Base-by-base conservation (phyloP, 176 grass and related monocot genomes). In the Eragrostis curvula region DNA sequence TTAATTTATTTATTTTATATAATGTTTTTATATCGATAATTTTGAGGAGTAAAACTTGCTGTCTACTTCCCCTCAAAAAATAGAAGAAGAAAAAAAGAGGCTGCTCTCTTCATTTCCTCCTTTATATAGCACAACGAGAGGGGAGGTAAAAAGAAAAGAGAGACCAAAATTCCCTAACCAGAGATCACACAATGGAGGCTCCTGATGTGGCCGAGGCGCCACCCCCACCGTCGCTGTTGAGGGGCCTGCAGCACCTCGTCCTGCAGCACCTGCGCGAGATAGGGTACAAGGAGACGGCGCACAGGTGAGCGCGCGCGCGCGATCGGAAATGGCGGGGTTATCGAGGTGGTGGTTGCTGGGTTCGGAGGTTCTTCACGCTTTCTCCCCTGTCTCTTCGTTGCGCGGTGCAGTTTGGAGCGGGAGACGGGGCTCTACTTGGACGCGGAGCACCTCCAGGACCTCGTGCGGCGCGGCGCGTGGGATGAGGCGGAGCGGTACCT, bases 401-500 rank as follows among this genome's bases (percentile, higher is more conserved):
- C 61, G 55, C 73, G 15, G 80, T 70, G 59, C 72, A 94, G 94
- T 78, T 83, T 97, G 79, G 94, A 97, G 77, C 92, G 90, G 75
- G 92, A 97, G 67, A 94, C 87, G 2, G 92, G 92, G 25, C 92
- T 94, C 83, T 92, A 88, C 82, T 92, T 97, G 77, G 94, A 94
- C 87, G 85, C 87, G 89, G 90, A 92, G 72, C 87, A 97, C 77
- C 90, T 97, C 55, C 87, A 92, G 67, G 94, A 92, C 82, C 89
- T 88, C 73, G 92, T 94, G 86, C 94, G 90, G 82, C 85, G 88
- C 43, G 94, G 92, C 60, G 94, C 94, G 77, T 97, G 94, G 94
- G 94, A 97, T 58, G 94, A 97, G 52, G 94, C 92, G n/a, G 94
- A 97, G 83, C 86, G 82, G 46, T 97, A 97, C 84, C 87, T 97